Conservation (phyloP, 2,329 filamentous ascomycete species). For the Onygenales sp. region DNA sequence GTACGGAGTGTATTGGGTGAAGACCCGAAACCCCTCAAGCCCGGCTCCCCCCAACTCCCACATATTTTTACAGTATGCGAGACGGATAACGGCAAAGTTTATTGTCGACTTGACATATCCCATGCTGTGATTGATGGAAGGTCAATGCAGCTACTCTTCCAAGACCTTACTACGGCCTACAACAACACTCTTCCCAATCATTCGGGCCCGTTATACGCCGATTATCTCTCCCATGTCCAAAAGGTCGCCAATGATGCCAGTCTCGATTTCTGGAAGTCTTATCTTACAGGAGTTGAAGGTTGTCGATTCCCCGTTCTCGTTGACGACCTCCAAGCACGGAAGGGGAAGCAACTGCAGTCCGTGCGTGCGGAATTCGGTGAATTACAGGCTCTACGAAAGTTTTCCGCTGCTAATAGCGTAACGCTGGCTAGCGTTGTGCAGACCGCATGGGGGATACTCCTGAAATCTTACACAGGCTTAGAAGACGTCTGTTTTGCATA, state of each 20-base stretch:
- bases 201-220: constrained; percentile 9
- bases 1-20: constrained; percentile 4
- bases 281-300: constrained; percentile 16
- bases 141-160: constrained; percentile 34
- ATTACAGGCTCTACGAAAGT: constrained; percentile 6
- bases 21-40: constrained; percentile 6
- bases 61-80: constrained; percentile 31
- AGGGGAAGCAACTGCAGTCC: neutral
- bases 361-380: constrained; percentile 1
- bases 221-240: constrained; percentile 11
- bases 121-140: constrained; percentile 38
- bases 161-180: constrained; percentile 31
- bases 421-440: constrained; percentile 44
- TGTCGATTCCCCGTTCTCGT: constrained; percentile 10
- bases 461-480: constrained; percentile 39
- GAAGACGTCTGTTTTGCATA: constrained; percentile 46
- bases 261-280: constrained; percentile 18
- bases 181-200: constrained; percentile 7
- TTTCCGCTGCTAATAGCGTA: constrained; percentile 10
- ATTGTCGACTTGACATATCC: constrained; percentile 35
- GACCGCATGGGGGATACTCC: constrained; percentile 42
- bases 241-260: constrained; percentile 4
- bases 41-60: constrained; percentile 15
- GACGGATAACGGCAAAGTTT: constrained; percentile 20
- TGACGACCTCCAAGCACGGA: neutral